Base-by-base conservation (phyloP, 805 yeast species). In the Starmerella stellata region DNA sequence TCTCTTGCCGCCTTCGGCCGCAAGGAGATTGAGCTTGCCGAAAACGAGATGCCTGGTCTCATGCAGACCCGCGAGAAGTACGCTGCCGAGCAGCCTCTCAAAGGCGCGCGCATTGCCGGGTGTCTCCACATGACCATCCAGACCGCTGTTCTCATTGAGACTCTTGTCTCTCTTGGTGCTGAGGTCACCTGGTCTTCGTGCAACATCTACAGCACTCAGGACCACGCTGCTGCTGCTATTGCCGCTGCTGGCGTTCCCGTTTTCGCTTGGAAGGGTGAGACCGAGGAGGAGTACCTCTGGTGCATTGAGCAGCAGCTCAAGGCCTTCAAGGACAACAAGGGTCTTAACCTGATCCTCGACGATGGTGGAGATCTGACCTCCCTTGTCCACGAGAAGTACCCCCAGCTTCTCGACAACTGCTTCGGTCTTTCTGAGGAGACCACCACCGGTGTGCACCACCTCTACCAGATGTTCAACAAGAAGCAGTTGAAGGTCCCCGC, bases 241-340 rank as follows among this genome's bases (percentile, higher is more conserved):
- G 98, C 98, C 55, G 98, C 96, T 53, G 65, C 95, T 52, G 98
- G 98, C 69, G 92, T 87, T 44, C 96, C 98, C 60, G 98, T 87
- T 52, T 87, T 82, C 55, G 98, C 98, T 58, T 87, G 98, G 98
- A 87, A 87, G 75, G 96, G 98, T 64, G 96, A 87, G 75, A 82
- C 96, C 65, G 98, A 87, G 68, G 96, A 87, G 72, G 98, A 87
- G 72, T 90, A 87, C 75, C 61, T 74, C 60, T 87, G 98, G 98
- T 87, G 98, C 75, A 81, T 87, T 56, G 95, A 90, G 72, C 96
- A 87, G 72, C 96, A 90, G 73, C 77, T 87, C 65, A 83, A 79
- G 59, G 80, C 96, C 48, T 87, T 87, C 87, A 87, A 87, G 72
- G 94, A 85, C 65, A 76, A 72, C 64, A 74, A 78, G 72, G 78